Base-by-base conservation (phyloP, 2,329 filamentous ascomycete genomes). In the Aureobasidium sp. region DNA sequence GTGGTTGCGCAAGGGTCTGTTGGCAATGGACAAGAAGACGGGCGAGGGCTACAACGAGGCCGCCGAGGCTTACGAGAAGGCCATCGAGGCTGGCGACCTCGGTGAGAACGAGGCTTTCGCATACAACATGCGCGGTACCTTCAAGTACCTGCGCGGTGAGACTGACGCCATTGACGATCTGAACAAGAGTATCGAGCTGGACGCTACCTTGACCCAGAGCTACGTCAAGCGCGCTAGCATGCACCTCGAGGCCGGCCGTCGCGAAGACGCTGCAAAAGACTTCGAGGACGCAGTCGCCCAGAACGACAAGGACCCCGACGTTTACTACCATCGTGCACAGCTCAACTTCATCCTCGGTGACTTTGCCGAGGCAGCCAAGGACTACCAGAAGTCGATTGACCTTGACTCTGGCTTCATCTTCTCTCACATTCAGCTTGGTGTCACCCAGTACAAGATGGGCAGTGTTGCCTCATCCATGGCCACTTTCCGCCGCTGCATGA, bases 371-470 rank as follows among this genome's bases (percentile, higher is more conserved):
- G 94, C 94, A 5, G 92, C 94, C 64, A 96, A 95, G 80, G 94
- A 99, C 79, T 99, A 99, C 80, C 94, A 99, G 76, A 97, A 96
- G 79, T 97, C 94, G 2, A 99, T 99, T 71, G 94, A 99, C 70
- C 84, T 99, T 34, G 94, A 99, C 80, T 84, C 86, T 69, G 87
- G 90, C 68, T 99, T 99, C 77, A 99, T 99, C 79, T 99, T 96
- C 84, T 97, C 93, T 8, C 94, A 99, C 79, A 99, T 99, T 71
- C 94, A 99, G 78, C 89, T 99, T 47, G 94, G 94, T 75, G 94
- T 99, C 58, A 99, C 94, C 55, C 94, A 99, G 78, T 99, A 99
- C 82, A 99, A 99, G 87, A 95, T 97, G 89, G 94, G 94, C 68
- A 96, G 91, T 34, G 89, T 99, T 63, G 94, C 94, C 8, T 97